Conservation (phyloP, 2,329 filamentous ascomycete genomes). For the Zymoseptoria passerinii region DNA sequence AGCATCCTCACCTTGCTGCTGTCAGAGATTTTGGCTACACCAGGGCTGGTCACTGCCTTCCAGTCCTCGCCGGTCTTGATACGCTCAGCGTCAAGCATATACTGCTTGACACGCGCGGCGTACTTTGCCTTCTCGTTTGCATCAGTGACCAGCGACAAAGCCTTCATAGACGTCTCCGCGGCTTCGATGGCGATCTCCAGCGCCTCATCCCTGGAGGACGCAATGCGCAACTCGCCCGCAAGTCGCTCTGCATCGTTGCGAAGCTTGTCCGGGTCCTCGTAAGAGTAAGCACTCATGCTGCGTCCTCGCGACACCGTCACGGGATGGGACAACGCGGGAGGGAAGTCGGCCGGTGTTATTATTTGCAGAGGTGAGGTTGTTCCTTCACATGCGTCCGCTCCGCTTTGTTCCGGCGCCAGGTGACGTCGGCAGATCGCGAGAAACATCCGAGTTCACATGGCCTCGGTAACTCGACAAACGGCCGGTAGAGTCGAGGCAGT, state of each 20-base stretch:
- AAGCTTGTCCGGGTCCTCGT: conserved; percentile 15
- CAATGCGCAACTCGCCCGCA: conserved; percentile 13
- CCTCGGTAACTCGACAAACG: not conserved
- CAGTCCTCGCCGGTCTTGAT: conserved; percentile 52
- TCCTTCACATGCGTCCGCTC: not conserved
- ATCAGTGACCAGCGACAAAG: conserved; percentile 53
- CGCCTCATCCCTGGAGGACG: conserved; percentile 45
- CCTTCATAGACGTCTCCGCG: conserved; percentile 74
- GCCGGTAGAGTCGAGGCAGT: not conserved
- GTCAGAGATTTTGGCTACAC: not conserved
- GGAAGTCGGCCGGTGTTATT: not conserved
- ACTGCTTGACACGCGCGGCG: conserved; percentile 57
- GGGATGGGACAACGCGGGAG: not conserved
- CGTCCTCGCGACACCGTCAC: not conserved
- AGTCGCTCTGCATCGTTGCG: conserved; percentile 17
- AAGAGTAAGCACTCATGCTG: conserved; percentile 10
- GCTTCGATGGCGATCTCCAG: conserved; percentile 67
- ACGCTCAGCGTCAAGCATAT: conserved; percentile 64
- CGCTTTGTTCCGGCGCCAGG: not conserved
- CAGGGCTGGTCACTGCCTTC: conserved; percentile 10
- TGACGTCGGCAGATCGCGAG: not conserved
- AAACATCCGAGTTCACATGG: conserved; percentile 1
- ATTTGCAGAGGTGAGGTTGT: not conserved
- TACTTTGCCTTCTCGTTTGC: conserved; percentile 58
- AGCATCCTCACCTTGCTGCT: conserved; percentile 28